Conservation (phyloP, 2,329 filamentous ascomycete genomes). For the Botrytis hyacinthi region DNA sequence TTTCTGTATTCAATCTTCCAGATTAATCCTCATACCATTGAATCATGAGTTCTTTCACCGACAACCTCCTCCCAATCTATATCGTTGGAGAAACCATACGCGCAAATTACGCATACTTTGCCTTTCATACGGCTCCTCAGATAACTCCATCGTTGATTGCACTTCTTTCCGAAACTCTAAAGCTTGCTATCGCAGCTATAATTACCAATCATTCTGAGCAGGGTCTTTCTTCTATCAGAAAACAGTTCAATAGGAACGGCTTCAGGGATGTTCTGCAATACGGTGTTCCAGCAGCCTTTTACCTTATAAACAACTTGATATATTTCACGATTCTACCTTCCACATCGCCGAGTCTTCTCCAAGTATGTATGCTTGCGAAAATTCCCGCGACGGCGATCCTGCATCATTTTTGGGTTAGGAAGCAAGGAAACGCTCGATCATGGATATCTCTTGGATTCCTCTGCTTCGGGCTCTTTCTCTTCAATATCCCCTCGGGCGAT, state of each 20-base stretch:
- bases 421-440: slow-evolving; percentile 25
- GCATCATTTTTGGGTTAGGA: slow-evolving; percentile 30
- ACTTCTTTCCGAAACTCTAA: slow-evolving; percentile 27
- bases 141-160: slow-evolving; percentile 28
- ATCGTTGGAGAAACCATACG: slow-evolving; percentile 27
- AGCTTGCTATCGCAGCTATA: slow-evolving; percentile 25
- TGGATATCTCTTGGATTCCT: slow-evolving; percentile 28
- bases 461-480: slow-evolving; percentile 29
- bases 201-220: slow-evolving; percentile 22
- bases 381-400: slow-evolving; percentile 30
- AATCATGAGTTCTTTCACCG: slow-evolving; percentile 15
- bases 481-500: slow-evolving; percentile 24
- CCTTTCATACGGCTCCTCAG: slow-evolving; percentile 27
- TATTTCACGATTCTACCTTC: slow-evolving; percentile 30
- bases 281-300: slow-evolving; percentile 29
- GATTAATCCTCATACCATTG: neutral
- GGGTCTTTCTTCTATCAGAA: slow-evolving; percentile 14
- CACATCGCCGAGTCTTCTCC: slow-evolving; percentile 28
- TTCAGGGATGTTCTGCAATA: slow-evolving; percentile 25
- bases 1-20: neutral
- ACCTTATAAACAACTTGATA: slow-evolving; percentile 31
- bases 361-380: slow-evolving; percentile 31
- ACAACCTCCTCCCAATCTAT: slow-evolving; percentile 19
- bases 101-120: slow-evolving; percentile 32
- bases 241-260: slow-evolving; percentile 12